phyloP scores from a whole-genome alignment of 805 yeast genomes.

The Starmerella tilneyi region DNA sequence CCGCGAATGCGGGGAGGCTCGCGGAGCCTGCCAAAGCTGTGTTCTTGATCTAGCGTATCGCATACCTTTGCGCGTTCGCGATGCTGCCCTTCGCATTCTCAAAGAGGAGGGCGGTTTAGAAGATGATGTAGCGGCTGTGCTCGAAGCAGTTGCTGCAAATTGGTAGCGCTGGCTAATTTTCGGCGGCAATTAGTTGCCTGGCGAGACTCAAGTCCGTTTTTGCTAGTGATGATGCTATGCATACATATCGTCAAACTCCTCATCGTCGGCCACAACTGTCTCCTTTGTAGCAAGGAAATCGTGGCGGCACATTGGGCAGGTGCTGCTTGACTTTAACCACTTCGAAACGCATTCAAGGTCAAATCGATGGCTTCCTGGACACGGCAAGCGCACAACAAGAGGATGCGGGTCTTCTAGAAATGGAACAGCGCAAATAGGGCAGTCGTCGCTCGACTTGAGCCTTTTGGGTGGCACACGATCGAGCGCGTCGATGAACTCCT shows the following conservation, averaged over 20 bases:
- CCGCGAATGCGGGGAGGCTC: constrained; percentile 62
- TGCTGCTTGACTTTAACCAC: constrained; percentile 55
- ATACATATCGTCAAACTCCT: constrained; percentile 65
- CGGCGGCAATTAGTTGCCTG: too few relatives aligned
- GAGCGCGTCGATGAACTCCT: constrained; percentile 60
- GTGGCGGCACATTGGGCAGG: constrained; percentile 78
- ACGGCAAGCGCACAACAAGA: constrained; percentile 62
- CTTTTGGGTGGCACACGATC: constrained; percentile 53
- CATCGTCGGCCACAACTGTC: constrained; percentile 40
- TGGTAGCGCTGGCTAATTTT: too few relatives aligned
- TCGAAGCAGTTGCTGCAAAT: constrained; percentile 6
- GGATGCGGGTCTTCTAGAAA: constrained; percentile 69
- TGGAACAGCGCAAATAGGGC: constrained; percentile 75
- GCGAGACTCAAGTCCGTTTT: too few relatives aligned
- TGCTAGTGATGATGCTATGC: too few relatives aligned
- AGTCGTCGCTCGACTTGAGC: constrained; percentile 42
- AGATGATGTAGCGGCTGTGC: constrained; percentile 2
- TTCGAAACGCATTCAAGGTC: constrained; percentile 87
- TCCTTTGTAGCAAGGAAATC: constrained; percentile 45
- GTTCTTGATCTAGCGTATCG: constrained; percentile 72
- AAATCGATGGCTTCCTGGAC: constrained; percentile 58
- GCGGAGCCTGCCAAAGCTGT: constrained; percentile 83
- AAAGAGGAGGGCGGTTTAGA: constrained; percentile 16
- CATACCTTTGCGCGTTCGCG: constrained; percentile 68
- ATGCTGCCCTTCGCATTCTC: constrained; percentile 67